Conservation (phyloP, 441 rosid genomes). For the Populus tomentosa region DNA sequence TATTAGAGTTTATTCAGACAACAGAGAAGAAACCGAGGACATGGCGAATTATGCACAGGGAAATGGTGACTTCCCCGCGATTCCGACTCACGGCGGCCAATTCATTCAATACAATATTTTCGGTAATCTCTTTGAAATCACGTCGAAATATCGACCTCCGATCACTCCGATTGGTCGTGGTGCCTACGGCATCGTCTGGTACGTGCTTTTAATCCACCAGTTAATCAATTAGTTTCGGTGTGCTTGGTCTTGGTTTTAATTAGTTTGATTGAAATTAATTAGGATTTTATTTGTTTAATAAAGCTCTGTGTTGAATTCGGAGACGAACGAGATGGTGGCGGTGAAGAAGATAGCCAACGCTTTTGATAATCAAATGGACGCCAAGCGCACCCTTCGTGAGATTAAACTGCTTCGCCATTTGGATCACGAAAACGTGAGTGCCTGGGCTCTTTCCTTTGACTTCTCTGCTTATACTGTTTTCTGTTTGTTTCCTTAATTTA, state of each 20-base stretch:
- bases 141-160: slow-evolving; percentile 86
- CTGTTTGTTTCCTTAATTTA: neutral
- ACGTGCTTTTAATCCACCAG: slow-evolving; percentile 7
- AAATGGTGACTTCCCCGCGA: slow-evolving; percentile 66
- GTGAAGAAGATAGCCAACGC: slow-evolving; percentile 95
- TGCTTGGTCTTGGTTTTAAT: neutral
- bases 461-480: neutral
- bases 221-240: neutral
- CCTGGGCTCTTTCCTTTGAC: neutral
- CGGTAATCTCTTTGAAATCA: slow-evolving; percentile 74
- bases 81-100: slow-evolving; percentile 63
- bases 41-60: slow-evolving; percentile 33
- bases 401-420: slow-evolving; percentile 92
- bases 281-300: slow-evolving; percentile 6
- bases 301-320: slow-evolving; percentile 87
- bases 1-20: neutral
- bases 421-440: slow-evolving; percentile 87
- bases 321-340: slow-evolving; percentile 88
- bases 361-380: slow-evolving; percentile 92
- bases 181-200: slow-evolving; percentile 97
- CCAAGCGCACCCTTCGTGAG: slow-evolving; percentile 98
- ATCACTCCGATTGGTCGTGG: slow-evolving; percentile 95
- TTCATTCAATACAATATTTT: slow-evolving; percentile 68
- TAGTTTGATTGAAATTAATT: neutral
- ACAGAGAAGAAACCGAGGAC: slow-evolving; percentile 2